Percentiles rank a stretch among this genome's conserved stretches.
Conservation (phyloP, 208 protist species). For the Dictyostelium gargantuum region DNA sequence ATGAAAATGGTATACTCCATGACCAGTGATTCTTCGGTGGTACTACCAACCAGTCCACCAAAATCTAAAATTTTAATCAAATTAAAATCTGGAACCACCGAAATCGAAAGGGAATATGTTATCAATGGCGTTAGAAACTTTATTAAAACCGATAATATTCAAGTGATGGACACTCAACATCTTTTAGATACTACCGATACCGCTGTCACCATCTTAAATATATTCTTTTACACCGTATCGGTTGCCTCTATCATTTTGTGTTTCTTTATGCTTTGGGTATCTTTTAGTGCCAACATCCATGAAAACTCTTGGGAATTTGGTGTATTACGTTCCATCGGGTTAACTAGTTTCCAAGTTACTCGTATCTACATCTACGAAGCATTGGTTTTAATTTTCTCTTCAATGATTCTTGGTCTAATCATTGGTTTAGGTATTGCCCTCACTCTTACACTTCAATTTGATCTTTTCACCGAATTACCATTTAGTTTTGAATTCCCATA, state of each 20-base stretch:
- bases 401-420: slow-evolving; percentile 79
- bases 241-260: slow-evolving; percentile 91
- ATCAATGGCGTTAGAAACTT: slow-evolving; percentile 89
- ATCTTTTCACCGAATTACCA: slow-evolving; percentile 90
- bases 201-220: slow-evolving; percentile 84
- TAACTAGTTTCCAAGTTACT: slow-evolving; percentile 86
- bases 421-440: slow-evolving; percentile 85
- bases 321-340: slow-evolving; percentile 93
- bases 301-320: slow-evolving; percentile 95
- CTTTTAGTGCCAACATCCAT: slow-evolving; percentile 94
- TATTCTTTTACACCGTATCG: slow-evolving; percentile 94
- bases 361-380: slow-evolving; percentile 94
- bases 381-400: slow-evolving; percentile 91
- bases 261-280: slow-evolving; percentile 95
- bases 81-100: slow-evolving; percentile 75
- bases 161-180: slow-evolving; percentile 56
- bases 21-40: background rate
- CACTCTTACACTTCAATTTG: slow-evolving; percentile 90
- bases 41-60: background rate
- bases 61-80: slow-evolving; percentile 86
- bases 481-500: slow-evolving; percentile 92
- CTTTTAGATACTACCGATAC: slow-evolving; percentile 67
- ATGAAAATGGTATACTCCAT: background rate
- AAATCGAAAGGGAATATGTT: slow-evolving; percentile 81
- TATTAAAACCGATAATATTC: slow-evolving; percentile 77